A percentile compares a stretch with the other conserved stretches of the same genome.
phyloP scores from a whole-genome alignment of 345 rosid species.

The Abelmoschus esculentus region DNA sequence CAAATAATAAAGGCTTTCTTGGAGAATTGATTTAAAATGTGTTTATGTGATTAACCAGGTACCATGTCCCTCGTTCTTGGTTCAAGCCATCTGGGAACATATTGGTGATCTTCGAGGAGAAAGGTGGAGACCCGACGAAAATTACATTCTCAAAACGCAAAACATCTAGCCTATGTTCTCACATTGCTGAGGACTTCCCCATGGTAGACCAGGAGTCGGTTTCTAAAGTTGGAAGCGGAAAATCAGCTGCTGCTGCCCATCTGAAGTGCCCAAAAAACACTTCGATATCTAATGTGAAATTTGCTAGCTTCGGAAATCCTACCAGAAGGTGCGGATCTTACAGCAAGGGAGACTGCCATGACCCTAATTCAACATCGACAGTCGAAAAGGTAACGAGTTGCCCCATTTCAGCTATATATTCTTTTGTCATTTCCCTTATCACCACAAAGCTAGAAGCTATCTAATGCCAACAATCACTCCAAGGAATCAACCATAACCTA shows the following conservation, averaged over 20 bases:
- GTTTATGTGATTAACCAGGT: constrained; percentile 36
- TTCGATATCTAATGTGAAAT: constrained; percentile 31
- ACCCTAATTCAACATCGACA: constrained; percentile 31
- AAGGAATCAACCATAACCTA: background rate
- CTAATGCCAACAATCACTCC: too few species aligned
- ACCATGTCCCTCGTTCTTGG: constrained; percentile 95
- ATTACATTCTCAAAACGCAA: constrained; percentile 59
- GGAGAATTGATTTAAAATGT: background rate
- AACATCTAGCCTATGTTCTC: constrained; percentile 30
- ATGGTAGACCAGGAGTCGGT: constrained; percentile 11
- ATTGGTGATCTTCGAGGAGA: constrained; percentile 84
- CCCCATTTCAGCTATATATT: background rate
- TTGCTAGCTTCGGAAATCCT: constrained; percentile 63
- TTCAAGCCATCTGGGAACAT: constrained; percentile 77
- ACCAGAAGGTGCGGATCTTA: constrained; percentile 47
- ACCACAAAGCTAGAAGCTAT: too few species aligned
- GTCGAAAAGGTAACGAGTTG: constrained; percentile 37
- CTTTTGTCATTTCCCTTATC: background rate
- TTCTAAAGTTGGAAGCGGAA: constrained; percentile 16
- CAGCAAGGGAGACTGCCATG: constrained; percentile 47
- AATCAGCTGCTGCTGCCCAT: constrained; percentile 20
- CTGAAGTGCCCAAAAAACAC: constrained; percentile 37
- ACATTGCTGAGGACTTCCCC: constrained; percentile 37
- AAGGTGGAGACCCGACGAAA: constrained; percentile 73
- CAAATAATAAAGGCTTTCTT: background rate